phyloP scores from a whole-genome alignment of 371 early-diverging fungal genomes.

The Mortierella sp. region DNA sequence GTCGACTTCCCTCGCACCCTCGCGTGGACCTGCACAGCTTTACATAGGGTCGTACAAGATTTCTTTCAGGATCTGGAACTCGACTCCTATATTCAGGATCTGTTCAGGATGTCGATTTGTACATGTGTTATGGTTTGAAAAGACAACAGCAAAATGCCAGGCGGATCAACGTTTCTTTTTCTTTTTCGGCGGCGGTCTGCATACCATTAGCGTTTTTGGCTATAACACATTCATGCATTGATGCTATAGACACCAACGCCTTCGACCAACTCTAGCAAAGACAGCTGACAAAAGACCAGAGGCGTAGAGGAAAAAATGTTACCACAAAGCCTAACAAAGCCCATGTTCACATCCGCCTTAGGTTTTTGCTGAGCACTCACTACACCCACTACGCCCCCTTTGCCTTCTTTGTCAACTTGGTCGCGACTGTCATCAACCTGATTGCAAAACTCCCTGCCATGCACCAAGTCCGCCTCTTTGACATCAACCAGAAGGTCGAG shows the following conservation, averaged over 20 bases:
- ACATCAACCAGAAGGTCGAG: slow-evolving; percentile 82
- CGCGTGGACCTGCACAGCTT: not conserved
- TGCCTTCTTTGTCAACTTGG: slow-evolving; percentile 90
- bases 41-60: no score
- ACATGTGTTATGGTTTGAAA: not conserved
- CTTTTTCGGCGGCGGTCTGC: no score
- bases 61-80: not conserved
- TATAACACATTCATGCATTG: no score
- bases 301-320: no score
- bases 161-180: no score
- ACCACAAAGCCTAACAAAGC: not conserved
- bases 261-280: no score
- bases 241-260: no score
- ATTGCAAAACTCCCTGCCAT: slow-evolving; percentile 95
- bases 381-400: slow-evolving; percentile 93
- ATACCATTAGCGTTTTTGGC: no score
- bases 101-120: not conserved
- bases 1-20: slow-evolving; percentile 34
- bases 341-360: slow-evolving; percentile 53
- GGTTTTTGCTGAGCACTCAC: slow-evolving; percentile 95
- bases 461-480: slow-evolving; percentile 96
- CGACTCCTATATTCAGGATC: not conserved
- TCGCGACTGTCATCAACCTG: slow-evolving; percentile 83
- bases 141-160: no score
- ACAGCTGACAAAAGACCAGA: no score